phyloP scores from a whole-genome alignment of 2,329 filamentous ascomycete species.

The Sporothrix luriei region DNA sequence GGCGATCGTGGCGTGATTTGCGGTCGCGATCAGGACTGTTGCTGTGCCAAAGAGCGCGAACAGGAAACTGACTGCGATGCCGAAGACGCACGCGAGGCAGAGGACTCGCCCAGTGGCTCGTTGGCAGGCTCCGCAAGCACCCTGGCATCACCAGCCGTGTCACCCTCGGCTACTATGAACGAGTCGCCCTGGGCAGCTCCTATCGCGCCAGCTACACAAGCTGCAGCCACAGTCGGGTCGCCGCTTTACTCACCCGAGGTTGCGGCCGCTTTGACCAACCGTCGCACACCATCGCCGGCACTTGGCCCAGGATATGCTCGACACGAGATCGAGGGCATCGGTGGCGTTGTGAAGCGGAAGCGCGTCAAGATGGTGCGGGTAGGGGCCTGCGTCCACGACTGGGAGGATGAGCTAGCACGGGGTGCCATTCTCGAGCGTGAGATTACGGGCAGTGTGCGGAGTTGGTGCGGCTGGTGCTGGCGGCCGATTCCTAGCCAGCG shows the following conservation, averaged over 20 bases:
- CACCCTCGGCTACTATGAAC: slow-evolving; percentile 25
- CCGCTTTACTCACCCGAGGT: slow-evolving; percentile 36
- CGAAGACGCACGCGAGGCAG: slow-evolving; percentile 65
- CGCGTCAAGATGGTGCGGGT: slow-evolving; percentile 79
- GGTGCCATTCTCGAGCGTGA: slow-evolving; percentile 71
- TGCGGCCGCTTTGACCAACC: slow-evolving; percentile 34
- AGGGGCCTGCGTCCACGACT: slow-evolving; percentile 82
- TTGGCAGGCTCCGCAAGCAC: slow-evolving; percentile 30
- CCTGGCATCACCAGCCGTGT: slow-evolving; percentile 24
- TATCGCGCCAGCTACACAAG: slow-evolving; percentile 34
- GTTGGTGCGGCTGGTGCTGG: slow-evolving; percentile 92
- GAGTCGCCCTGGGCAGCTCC: slow-evolving; percentile 33
- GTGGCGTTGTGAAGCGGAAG: slow-evolving; percentile 84
- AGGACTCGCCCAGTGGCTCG: slow-evolving; percentile 34
- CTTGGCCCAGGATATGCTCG: slow-evolving; percentile 74
- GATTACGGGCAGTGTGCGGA: slow-evolving; percentile 66
- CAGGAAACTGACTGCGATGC: slow-evolving; percentile 84
- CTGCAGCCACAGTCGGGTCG: slow-evolving; percentile 34
- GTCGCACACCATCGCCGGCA: slow-evolving; percentile 52
- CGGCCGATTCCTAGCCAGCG: slow-evolving; percentile 67
- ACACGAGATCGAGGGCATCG: slow-evolving; percentile 90
- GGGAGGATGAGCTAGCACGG: slow-evolving; percentile 72
- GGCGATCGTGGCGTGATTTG: slow-evolving; percentile 87
- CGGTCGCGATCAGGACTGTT: slow-evolving; percentile 73
- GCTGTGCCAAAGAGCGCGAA: slow-evolving; percentile 75